A percentile compares a stretch with the other conserved stretches of the same genome.
These are phyloP conservation scores for Aspergillus ochraceus DNA, from an alignment of 2,329 filamentous ascomycete genomes.

Conservation along the genomic window DNA sequence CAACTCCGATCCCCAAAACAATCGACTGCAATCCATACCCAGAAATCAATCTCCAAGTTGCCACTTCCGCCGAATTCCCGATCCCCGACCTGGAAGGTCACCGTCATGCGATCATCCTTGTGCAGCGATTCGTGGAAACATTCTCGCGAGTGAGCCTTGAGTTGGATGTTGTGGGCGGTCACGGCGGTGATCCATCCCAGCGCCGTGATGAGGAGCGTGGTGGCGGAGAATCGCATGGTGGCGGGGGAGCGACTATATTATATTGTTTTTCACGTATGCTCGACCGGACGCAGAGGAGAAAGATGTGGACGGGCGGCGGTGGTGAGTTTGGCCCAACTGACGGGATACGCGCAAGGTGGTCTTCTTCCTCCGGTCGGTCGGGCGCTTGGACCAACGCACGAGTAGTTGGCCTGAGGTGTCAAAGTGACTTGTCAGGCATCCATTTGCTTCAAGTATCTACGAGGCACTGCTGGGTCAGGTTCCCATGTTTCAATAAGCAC, in stretches of 20 bases:
- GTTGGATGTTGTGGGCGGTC: slow-evolving; percentile 90
- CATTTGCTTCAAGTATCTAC: no score
- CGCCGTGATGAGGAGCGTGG: slow-evolving; percentile 50
- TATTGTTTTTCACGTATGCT: neutral
- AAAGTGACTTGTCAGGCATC: neutral
- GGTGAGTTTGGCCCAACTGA: slow-evolving; percentile 9
- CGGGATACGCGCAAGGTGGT: slow-evolving; percentile 36
- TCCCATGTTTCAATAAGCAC: no score
- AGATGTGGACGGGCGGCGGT: slow-evolving; percentile 9
- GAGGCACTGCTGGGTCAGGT: no score
- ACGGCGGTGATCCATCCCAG: slow-evolving; percentile 61
- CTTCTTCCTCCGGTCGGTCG: slow-evolving; percentile 18
- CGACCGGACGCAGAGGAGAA: neutral
- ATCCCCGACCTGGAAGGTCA: slow-evolving; percentile 97
- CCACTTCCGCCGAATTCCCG: slow-evolving; percentile 92
- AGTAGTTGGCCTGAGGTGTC: neutral
- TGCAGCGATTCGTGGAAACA: slow-evolving; percentile 96
- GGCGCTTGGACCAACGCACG: slow-evolving; percentile 34
- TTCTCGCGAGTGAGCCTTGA: slow-evolving; percentile 88
- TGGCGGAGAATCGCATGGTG: slow-evolving; percentile 44
- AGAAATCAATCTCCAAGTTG: slow-evolving; percentile 96
- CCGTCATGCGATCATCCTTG: slow-evolving; percentile 95
- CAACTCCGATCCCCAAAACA: neutral
- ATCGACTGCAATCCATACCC: slow-evolving; percentile 62
- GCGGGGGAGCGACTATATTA: neutral